Base-by-base conservation (phyloP, 495 filamentous ascomycete species). In the Daldinia childiae region DNA sequence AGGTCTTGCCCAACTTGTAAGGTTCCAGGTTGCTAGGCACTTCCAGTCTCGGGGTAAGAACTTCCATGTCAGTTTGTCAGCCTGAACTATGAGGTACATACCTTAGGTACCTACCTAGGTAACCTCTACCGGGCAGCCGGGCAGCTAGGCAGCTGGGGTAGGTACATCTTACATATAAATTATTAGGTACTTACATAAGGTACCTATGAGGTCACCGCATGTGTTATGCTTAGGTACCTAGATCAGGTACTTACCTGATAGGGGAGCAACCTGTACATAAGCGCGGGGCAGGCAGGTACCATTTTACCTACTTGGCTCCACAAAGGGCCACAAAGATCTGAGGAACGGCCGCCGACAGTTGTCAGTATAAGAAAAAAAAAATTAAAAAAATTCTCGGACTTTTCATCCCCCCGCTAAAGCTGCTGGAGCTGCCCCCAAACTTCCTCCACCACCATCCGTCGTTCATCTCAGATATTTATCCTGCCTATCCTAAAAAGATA, bases 391-490 rank as follows among this genome's bases (percentile, higher is more conserved):
- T 45, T 69, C 62, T 69, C 65, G 71, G 66, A 69, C 66, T 73
- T 73, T 69, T 69, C 57, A 4, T 65, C 65, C 70, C 68, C 68
- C 70, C 70, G 65, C 65, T 66, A 69, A 69, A 68, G 65, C 59
- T 63, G 24, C 60, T 29, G 4, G 29, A 73, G 66, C 71, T 73
- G 61, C 70, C 70, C 70, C 70, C 65, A 73, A 73, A 62, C 70
- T 66, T 73, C 70, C 70, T 73, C 70, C 70, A 73, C 70, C 65
- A 73, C 59, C 58, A 66, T 71, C 68, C 68, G 69, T 34, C 55
- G 27, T 60, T 55, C 48, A 65, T 71, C 68, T 61, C 41, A 34
- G 32, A 34, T 34, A 21, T 19, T 15, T 52, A 62, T 24, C 24
- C 21, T 52, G 6, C 24, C 50, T 52, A 24, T 52, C 50, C 12